Evolutionary conservation across 495 filamentous ascomycete genomes (phyloP).

Genomic region (Parmelia sp.): DNA sequence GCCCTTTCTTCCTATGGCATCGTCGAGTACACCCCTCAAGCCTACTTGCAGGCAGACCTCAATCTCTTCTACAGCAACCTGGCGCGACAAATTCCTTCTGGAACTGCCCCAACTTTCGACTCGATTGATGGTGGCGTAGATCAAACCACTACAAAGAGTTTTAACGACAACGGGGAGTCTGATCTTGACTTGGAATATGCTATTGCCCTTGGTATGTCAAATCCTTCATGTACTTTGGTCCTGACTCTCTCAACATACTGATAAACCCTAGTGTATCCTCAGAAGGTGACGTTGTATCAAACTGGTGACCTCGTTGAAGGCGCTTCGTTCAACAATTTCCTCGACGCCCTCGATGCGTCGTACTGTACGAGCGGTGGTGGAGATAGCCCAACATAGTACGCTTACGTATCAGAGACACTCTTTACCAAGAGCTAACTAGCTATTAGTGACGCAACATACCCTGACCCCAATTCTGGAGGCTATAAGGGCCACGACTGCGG

Average conservation of each 20-base stretch:
- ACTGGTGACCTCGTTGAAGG: slow-evolving; percentile 49
- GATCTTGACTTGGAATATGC: slow-evolving; percentile 48
- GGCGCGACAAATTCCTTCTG: slow-evolving; percentile 29
- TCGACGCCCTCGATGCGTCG: slow-evolving; percentile 57
- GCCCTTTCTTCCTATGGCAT: slow-evolving; percentile 24
- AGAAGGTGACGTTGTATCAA: slow-evolving; percentile 53
- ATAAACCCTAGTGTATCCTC: slow-evolving; percentile 42
- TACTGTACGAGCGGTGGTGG: slow-evolving; percentile 49
- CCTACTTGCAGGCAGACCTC: slow-evolving; percentile 50
- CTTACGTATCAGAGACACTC: neutral
- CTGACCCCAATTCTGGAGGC: slow-evolving; percentile 36
- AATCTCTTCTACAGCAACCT: slow-evolving; percentile 53
- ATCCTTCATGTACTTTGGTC: neutral
- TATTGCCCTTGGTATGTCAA: slow-evolving; percentile 34
- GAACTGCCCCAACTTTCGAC: slow-evolving; percentile 34
- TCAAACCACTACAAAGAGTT: slow-evolving; percentile 26
- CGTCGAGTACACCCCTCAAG: slow-evolving; percentile 39
- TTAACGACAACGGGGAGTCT: slow-evolving; percentile 40
- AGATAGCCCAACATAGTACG: slow-evolving; percentile 31
- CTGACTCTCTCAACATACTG: neutral
- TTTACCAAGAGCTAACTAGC: neutral
- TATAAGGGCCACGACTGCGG: slow-evolving; percentile 60
- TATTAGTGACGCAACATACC: slow-evolving; percentile 44
- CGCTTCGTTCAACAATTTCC: slow-evolving; percentile 45
- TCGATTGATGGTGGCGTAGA: slow-evolving; percentile 40